Base-by-base conservation (phyloP, 202 grass and related monocot species). In the Miscanthus sacchariflorus region DNA sequence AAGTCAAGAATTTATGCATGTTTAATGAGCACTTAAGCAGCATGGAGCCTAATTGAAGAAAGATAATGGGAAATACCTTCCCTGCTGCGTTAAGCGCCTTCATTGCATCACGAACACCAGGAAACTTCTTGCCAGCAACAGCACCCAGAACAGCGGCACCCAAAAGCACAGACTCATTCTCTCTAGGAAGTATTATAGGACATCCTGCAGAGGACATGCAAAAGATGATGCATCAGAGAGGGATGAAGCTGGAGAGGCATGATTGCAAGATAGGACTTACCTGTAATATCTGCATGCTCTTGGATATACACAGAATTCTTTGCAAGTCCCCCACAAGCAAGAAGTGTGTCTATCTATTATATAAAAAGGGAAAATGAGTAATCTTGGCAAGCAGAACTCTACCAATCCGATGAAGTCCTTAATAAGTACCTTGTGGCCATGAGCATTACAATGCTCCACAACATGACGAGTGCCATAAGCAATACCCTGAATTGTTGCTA, bases 281-380 rank as follows among this genome's bases (percentile, higher is more conserved):
- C 92, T 0, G 83, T 83, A 80, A 95, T 93, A 88, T 99, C 89
- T 86, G 94, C 96, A 89, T 99, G 96, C 65, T 99, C 96, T 82
- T 99, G 96, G 91, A 99, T 93, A 85, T 96, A 96, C n/a, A 99
- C 81, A 1, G 70, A 86, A 28, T 96, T 99, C 78, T 99, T 99
- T 76, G 94, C 94, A 86, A 99, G 96, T 39, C 94, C 94, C 0
- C 96, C 96, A 74, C 92, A 96, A 13, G 94, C 94, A 79, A 98
- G 92, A 87, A 98, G 92, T 43, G 94, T 93, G 78, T 93, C 85
- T 38, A 99, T 96, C 96, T 99, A 74, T 80, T 77, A 76, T 75
- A 89, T 73, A 58, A 81, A 83, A 27, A 87, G 28, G 30, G 76
- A 76, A 87, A 18, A 83, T 66, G 68, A 23, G 17, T 27, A 78